phyloP scores from a whole-genome alignment of 208 protist genomes.

The Trypanosoma rangeli region DNA sequence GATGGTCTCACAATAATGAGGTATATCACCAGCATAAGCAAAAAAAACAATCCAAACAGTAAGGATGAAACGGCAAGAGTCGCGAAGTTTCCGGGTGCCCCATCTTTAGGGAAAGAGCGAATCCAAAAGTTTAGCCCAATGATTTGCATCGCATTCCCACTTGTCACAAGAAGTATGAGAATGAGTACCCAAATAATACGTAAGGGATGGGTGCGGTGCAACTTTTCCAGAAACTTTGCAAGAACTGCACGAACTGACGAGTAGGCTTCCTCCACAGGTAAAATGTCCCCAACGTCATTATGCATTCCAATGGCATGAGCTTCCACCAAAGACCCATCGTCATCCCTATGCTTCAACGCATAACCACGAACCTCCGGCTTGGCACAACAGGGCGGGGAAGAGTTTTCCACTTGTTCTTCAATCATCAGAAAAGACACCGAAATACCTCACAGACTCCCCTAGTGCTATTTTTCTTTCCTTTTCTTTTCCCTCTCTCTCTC shows the following conservation, averaged over 20 bases:
- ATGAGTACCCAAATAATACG: conserved; percentile 48
- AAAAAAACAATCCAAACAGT: conserved; percentile 64
- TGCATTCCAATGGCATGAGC: not conserved
- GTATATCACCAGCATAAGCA: conserved; percentile 53
- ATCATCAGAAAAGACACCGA: not conserved
- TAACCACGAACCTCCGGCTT: not conserved
- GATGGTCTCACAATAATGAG: conserved; percentile 46
- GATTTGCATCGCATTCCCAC: conserved; percentile 80
- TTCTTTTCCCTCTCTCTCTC: not conserved
- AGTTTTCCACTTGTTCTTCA: not conserved
- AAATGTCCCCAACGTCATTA: not conserved
- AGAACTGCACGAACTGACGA: conserved; percentile 1
- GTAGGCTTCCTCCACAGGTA: not conserved
- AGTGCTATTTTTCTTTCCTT: not conserved
- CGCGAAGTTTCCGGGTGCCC: conserved; percentile 68
- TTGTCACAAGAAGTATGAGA: conserved; percentile 61
- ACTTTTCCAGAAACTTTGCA: conserved; percentile 21
- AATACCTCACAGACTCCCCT: not conserved
- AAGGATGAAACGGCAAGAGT: conserved; percentile 68
- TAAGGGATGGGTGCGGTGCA: conserved; percentile 33
- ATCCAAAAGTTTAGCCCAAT: conserved; percentile 90
- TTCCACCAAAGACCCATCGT: not conserved
- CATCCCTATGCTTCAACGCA: not conserved
- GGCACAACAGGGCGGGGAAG: not conserved
- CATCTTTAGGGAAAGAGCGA: conserved; percentile 57